Evolutionary conservation across 164 flowering plant species (phyloP).

Genomic region (Saururus chinensis): DNA sequence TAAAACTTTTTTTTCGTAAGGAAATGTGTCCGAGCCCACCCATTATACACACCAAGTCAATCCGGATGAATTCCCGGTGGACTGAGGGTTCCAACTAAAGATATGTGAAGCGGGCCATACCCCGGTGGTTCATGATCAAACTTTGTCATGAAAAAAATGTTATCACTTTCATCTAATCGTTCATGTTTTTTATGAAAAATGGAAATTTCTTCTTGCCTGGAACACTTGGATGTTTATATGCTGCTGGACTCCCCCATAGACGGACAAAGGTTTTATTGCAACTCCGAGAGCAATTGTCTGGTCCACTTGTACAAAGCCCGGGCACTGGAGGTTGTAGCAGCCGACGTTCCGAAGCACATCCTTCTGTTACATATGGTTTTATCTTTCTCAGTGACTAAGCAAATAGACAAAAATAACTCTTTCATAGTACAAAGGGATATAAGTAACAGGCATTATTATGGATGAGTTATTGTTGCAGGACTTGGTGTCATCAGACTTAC

Average conservation of each 20-base stretch:
- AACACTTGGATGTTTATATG: background rate
- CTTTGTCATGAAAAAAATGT: background rate
- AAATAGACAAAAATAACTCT: too few relatives aligned
- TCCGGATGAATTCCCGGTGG: too few relatives aligned
- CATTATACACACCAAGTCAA: too few relatives aligned
- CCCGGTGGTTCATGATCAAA: too few relatives aligned
- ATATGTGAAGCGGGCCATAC: too few relatives aligned
- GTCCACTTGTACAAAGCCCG: background rate
- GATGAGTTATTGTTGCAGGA: background rate
- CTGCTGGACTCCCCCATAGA: background rate
- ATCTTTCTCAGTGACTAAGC: background rate
- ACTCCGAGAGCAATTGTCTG: background rate
- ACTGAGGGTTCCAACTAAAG: too few relatives aligned
- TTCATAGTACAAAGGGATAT: background rate
- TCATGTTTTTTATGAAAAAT: background rate
- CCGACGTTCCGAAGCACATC: background rate
- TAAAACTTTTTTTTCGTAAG: too few relatives aligned
- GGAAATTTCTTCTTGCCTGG: background rate
- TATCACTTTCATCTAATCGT: background rate
- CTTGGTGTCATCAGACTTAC: background rate
- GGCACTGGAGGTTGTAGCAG: conserved; percentile 1
- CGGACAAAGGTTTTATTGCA: background rate
- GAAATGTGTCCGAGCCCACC: too few relatives aligned
- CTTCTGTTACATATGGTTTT: background rate
- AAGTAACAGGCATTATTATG: background rate